A percentile compares a stretch with the other conserved stretches of the same genome.
Evolutionary conservation across 208 protist species (phyloP).

Genomic region (Leishmania tarentolae): DNA sequence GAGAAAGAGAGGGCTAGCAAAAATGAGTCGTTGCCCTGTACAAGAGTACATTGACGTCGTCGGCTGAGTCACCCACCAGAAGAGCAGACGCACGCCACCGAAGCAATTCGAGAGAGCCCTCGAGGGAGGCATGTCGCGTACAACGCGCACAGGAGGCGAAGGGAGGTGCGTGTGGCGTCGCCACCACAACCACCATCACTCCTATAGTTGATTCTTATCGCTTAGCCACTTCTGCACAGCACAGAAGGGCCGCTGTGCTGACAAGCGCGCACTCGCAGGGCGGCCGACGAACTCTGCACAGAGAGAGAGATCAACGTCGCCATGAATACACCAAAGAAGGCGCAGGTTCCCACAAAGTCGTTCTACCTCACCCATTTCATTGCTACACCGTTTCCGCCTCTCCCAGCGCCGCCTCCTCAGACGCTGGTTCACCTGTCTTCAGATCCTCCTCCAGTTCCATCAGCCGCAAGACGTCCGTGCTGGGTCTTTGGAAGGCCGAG

Average conservation of each 20-base stretch:
- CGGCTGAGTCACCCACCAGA: neutral
- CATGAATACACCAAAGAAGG: neutral
- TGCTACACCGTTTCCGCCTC: neutral
- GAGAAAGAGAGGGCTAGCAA: neutral
- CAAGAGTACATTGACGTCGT: neutral
- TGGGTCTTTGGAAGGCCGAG: conserved; percentile 43
- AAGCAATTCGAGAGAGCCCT: neutral
- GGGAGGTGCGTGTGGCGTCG: neutral
- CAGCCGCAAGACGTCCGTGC: conserved; percentile 34
- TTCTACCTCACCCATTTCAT: too few relatives aligned
- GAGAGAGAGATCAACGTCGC: neutral
- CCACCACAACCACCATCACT: neutral
- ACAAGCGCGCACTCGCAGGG: neutral
- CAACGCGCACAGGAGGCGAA: neutral
- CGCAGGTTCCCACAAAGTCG: neutral
- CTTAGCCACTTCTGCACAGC: neutral
- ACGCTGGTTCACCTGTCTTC: neutral
- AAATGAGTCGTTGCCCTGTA: neutral
- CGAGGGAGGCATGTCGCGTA: neutral
- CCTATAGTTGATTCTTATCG: neutral
- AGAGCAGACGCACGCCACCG: neutral
- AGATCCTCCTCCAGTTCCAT: conserved; percentile 32
- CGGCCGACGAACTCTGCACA: neutral
- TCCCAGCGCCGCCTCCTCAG: neutral
- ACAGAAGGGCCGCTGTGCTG: neutral